Evolutionary conservation across 441 rosid species (phyloP), one percentile per base, ranked within the genome.

Genomic region (Kokia cookei): DNA sequence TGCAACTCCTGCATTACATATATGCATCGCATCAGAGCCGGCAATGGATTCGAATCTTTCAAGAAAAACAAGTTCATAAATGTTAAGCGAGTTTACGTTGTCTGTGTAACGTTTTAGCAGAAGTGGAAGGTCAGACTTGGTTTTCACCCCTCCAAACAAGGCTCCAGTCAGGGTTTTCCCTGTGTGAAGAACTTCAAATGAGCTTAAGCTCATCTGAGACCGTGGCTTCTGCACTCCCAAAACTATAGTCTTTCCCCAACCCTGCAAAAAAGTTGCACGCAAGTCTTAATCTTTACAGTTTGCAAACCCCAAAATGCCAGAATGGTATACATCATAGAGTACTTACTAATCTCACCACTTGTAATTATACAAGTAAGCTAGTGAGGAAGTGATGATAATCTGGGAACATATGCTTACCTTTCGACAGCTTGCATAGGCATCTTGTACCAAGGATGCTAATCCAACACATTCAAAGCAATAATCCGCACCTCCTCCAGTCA

Each of bases 381-480:
- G 61, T 3, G 6, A 57, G 61, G 26, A 57, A 57, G 2, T 22
- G 26, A 8, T 13, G 15, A 24, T 10, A 24, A 57, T 57, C 26
- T 57, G 15, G 35, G 62, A 58, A 24, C 3, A 12, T 26, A 58
- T 59, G 64, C 42, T 27, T 66, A 91, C 98, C 97, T 88, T 78
- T 82, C 97, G 80, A 76, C 95, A 91, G 50, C 85, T 85, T 73
- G 93, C 86, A 80, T 85, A 90, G 62, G 98, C 96, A 83, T 94
- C 93, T 2, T 85, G 83, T 75, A 91, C 92, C 76, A 92, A 63
- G 60, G 87, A 82, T 71, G 89, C 72, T 72, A 74, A 22, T 59
- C 97, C 98, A 72, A 89, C 96, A 75, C 97, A 89, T 73, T 92
- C 98, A 50, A 94, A 94, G 86, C 98, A 91, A 71, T 92, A 89